Base-by-base conservation (phyloP, 202 grass and related monocot genomes). In the Alloteropsis angusta region DNA sequence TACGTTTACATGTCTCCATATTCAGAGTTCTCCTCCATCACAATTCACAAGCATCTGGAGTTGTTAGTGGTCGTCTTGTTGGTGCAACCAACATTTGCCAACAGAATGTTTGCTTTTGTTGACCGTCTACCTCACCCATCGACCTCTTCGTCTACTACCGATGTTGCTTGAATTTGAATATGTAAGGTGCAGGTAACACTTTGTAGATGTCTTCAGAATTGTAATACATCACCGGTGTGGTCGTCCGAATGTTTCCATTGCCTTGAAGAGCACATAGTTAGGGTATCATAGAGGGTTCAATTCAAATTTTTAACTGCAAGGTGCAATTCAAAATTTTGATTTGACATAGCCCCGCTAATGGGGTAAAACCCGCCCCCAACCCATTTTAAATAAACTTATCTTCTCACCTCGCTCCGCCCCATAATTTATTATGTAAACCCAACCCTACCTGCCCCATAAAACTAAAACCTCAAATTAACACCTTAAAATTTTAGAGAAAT, bases 181-280 rank as follows among this genome's bases (percentile, higher is more conserved):
- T 17, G 67, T 7, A 1, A 5, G 26, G 18, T 69, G 23, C 13
- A 60, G 1, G 6, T 6, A 7, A n/a, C 50, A 59, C 39, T 19
- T n/a, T 67, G 7, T 5, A 64, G 11, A 30, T 60, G 8, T 60
- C 15, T 59, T 12, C 6, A 48, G 17, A 64, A 13, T 22, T 11
- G 34, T 23, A 30, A n/a, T 12, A 45, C 30, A 37, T 3, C 32
- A 54, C 36, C 22, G 32, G 2, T 18, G 4, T 37, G n/a, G 2
- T 16, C n/a, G 38, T 56, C 41, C 47, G 58, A 79, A 56, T 16
- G 26, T 79, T 85, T 74, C 68, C 10, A 7, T 80, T 17, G 61
- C 26, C 2, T 11, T 66, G 60, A 49, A 39, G 57, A 30, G 32
- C n/a, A 82, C 19, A 34, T 23, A 6, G 59, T 15, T 17, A 0